A percentile compares a stretch with the other conserved stretches of the same genome.
Evolutionary conservation across 768 basidiomycete species (phyloP).

Genomic region (Postia placenta): DNA sequence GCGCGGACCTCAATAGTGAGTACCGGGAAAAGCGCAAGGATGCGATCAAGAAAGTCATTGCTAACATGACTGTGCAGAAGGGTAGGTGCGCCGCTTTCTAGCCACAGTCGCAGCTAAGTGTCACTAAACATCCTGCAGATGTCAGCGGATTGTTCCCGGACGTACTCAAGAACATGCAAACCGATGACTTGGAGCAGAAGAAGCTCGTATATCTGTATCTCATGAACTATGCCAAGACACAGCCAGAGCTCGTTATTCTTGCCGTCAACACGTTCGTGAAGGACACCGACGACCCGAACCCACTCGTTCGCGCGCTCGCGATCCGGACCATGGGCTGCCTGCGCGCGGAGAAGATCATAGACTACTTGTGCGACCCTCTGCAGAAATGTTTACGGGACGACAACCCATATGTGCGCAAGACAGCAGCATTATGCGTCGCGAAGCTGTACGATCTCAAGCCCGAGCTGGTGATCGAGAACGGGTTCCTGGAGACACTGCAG

Average conservation of each 20-base stretch:
- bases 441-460: constrained; percentile 98
- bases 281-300: constrained; percentile 95
- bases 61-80: constrained; percentile 99
- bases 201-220: constrained; percentile 99
- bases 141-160: constrained; percentile 95
- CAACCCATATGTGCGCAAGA: constrained; percentile 98
- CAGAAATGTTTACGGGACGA: constrained; percentile 91
- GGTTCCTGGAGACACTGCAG: constrained; percentile 81
- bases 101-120: too few relatives aligned
- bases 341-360: constrained; percentile 97
- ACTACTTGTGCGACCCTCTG: constrained; percentile 94
- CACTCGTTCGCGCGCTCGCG: constrained; percentile 91
- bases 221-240: constrained; percentile 99
- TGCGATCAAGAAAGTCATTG: constrained; percentile 96
- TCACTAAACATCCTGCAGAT: constrained; percentile 36
- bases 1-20: constrained; percentile 94
- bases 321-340: constrained; percentile 98
- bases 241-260: constrained; percentile 97
- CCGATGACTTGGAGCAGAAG: constrained; percentile 98
- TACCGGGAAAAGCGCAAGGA: constrained; percentile 95
- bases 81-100: constrained; percentile 48
- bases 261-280: constrained; percentile 99
- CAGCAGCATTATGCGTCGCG: constrained; percentile 93
- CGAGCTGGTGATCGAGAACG: constrained; percentile 90
- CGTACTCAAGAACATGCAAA: constrained; percentile 99